phyloP scores from a whole-genome alignment of 768 basidiomycete species.

The Russula sp. region DNA sequence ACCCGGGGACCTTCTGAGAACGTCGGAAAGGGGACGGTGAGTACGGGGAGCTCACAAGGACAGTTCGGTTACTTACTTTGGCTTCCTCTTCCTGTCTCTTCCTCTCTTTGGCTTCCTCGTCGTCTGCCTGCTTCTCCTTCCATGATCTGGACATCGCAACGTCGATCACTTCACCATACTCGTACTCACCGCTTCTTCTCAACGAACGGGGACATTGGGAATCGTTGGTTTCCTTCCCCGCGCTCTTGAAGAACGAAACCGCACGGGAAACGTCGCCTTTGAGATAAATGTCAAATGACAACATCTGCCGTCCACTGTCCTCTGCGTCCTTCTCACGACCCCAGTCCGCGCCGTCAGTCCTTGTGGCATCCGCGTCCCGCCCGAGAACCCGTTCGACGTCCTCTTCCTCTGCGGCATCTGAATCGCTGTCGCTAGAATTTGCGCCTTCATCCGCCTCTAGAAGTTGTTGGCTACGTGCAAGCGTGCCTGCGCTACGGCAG shows the following conservation, averaged over 20 bases:
- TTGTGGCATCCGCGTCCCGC: conserved; percentile 38
- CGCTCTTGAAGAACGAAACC: conserved; percentile 82
- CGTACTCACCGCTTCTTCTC: conserved; percentile 91
- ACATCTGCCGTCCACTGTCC: conserved; percentile 65
- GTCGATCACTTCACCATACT: conserved; percentile 93
- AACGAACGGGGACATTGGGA: conserved; percentile 96
- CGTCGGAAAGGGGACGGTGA: conserved; percentile 17
- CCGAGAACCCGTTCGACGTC: conserved; percentile 56
- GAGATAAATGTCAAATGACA: conserved; percentile 95
- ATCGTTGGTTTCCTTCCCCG: conserved; percentile 72
- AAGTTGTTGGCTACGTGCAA: conserved; percentile 80
- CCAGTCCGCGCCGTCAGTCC: conserved; percentile 60
- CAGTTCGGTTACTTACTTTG: conserved; percentile 49
- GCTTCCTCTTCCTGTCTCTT: conserved; percentile 79
- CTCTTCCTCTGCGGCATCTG: conserved; percentile 64
- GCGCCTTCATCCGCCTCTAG: conserved; percentile 90
- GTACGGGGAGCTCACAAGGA: background rate
- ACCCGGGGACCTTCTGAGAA: conserved; percentile 64
- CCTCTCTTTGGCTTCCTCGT: conserved; percentile 71
- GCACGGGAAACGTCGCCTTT: conserved; percentile 92
- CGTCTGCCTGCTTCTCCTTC: conserved; percentile 89
- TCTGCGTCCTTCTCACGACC: conserved; percentile 58
- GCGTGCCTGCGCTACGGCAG: conserved; percentile 79
- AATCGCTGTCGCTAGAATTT: conserved; percentile 74
- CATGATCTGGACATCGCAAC: conserved; percentile 88